Conservation (phyloP, 2,329 filamentous ascomycete species). For the Penicillium sp. region DNA sequence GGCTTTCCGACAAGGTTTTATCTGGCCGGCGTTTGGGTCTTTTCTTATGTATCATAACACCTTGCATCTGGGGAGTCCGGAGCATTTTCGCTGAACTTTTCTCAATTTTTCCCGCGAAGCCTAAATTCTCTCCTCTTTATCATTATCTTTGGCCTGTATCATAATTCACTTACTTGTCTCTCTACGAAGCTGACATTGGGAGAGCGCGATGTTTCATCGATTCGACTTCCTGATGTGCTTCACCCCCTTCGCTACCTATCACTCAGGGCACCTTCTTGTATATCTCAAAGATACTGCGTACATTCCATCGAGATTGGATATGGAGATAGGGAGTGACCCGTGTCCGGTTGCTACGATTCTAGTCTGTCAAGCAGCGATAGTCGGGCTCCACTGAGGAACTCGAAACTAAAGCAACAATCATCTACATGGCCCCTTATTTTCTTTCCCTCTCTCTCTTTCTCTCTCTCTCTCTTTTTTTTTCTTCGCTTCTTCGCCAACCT, state of each 20-base stretch:
- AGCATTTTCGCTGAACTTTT: slow-evolving; percentile 3
- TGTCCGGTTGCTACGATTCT: background rate
- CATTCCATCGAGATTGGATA: background rate
- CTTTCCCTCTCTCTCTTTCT: background rate
- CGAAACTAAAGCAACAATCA: slow-evolving; percentile 5
- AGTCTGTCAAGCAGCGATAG: slow-evolving; percentile 10
- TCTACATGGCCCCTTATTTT: background rate
- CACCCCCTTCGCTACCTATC: background rate
- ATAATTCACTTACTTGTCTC: background rate
- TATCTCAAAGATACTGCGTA: background rate
- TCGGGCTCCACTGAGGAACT: slow-evolving; percentile 11
- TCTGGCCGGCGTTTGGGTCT: slow-evolving; percentile 46
- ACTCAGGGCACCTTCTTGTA: background rate
- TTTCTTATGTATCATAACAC: slow-evolving; percentile 45
- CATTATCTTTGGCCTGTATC: background rate
- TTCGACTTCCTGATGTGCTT: background rate
- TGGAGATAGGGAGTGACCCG: background rate
- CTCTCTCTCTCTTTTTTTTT: too few species aligned
- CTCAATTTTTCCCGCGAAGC: background rate
- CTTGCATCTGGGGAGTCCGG: slow-evolving; percentile 15
- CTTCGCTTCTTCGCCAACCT: background rate
- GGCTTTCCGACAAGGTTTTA: background rate
- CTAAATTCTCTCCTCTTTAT: slow-evolving; percentile 1
- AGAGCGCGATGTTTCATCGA: background rate
- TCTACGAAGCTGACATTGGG: background rate